Evolutionary conservation across 768 basidiomycete genomes (phyloP).

Genomic region (Russula foetens): DNA sequence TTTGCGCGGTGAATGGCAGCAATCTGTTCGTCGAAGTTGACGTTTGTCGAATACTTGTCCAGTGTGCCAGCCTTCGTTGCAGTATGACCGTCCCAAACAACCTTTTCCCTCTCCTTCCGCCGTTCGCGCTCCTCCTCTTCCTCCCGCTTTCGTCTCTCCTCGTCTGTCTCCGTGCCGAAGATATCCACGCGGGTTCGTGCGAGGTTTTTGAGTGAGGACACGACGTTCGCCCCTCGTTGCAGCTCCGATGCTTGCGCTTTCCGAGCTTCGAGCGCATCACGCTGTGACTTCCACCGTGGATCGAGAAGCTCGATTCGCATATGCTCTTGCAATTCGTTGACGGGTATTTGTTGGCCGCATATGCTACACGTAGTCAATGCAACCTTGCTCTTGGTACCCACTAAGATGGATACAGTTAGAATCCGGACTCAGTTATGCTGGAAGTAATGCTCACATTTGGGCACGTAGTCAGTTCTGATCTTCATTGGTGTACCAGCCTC

Average conservation of each 20-base stretch:
- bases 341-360: conserved; percentile 93
- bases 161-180: conserved; percentile 91
- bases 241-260: conserved; percentile 85
- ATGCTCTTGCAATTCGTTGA: conserved; percentile 94
- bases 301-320: conserved; percentile 98
- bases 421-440: neutral
- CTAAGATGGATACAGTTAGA: conserved; percentile 31
- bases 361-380: conserved; percentile 84
- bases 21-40: conserved; percentile 97
- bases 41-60: conserved; percentile 88
- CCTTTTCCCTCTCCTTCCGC: conserved; percentile 86
- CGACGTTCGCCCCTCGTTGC: conserved; percentile 88
- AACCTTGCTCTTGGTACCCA: conserved; percentile 59
- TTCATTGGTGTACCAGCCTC: conserved; percentile 80
- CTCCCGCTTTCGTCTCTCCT: conserved; percentile 78
- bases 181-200: conserved; percentile 96
- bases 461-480: conserved; percentile 93
- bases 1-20: conserved; percentile 92
- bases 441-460: conserved; percentile 58
- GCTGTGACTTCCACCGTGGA: conserved; percentile 96
- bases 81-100: conserved; percentile 98
- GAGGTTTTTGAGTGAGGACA: conserved; percentile 85
- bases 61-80: conserved; percentile 86
- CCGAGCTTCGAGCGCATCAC: conserved; percentile 80
- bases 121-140: conserved; percentile 79